These are phyloP conservation scores for Penicillium sp. DNA, from an alignment of 2,329 filamentous ascomycete species.

Conservation along the genomic window DNA sequence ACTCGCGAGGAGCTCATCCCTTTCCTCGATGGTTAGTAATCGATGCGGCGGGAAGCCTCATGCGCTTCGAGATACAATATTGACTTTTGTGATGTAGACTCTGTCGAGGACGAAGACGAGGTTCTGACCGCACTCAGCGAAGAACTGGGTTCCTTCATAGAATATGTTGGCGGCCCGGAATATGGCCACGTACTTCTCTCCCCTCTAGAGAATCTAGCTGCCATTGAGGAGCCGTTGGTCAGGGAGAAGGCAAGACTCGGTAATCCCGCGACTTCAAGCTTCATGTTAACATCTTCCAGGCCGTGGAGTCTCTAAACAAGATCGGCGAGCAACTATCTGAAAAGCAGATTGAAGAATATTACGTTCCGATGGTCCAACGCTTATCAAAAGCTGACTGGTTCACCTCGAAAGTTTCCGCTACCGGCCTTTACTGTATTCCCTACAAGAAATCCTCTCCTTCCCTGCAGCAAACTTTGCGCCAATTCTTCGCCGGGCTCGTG, in stretches of 20 bases:
- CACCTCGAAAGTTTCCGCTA: constrained; percentile 97
- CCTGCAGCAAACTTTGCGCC: constrained; percentile 88
- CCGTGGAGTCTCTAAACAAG: constrained; percentile 98
- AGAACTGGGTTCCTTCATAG: constrained; percentile 94
- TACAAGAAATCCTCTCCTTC: constrained; percentile 88
- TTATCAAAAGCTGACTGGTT: constrained; percentile 99
- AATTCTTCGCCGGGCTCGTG: constrained; percentile 90
- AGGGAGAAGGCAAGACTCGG: constrained; percentile 80
- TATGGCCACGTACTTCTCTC: constrained; percentile 96
- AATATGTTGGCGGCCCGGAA: constrained; percentile 94
- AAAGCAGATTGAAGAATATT: constrained; percentile 94
- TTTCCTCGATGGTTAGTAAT: constrained; percentile 88
- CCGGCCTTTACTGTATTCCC: constrained; percentile 89
- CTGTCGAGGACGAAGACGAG: constrained; percentile 98
- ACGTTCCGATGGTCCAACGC: constrained; percentile 92
- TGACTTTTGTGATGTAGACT: constrained; percentile 67
- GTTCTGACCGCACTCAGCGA: constrained; percentile 96
- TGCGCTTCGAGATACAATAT: constrained; percentile 17
- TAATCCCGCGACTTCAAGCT: constrained; percentile 6
- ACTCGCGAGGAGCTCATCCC: constrained; percentile 98
- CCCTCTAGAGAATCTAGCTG: constrained; percentile 94
- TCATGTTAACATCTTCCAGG: constrained; percentile 57
- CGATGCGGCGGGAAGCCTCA: constrained; percentile 17
- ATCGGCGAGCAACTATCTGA: constrained; percentile 92
- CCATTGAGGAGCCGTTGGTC: constrained; percentile 97